Evolutionary conservation across 768 basidiomycete species (phyloP).

Genomic region (Tylopilus cervinicoccineus): DNA sequence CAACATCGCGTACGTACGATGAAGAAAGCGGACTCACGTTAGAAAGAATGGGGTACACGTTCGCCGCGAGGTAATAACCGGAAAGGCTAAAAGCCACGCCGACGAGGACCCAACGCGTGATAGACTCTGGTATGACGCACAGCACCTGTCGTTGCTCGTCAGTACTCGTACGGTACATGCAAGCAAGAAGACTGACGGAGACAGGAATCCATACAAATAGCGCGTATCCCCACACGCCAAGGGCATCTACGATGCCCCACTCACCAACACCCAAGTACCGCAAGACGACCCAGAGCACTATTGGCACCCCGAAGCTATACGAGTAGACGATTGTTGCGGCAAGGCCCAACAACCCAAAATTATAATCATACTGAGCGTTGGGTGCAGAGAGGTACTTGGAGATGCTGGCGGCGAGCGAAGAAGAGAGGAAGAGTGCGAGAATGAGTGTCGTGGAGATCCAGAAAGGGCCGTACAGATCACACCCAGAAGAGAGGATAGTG

Average conservation of each 20-base stretch:
- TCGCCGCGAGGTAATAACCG: conserved; percentile 79
- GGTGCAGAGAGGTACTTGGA: conserved; percentile 75
- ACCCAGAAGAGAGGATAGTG: conserved; percentile 49
- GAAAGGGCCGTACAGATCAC: conserved; percentile 87
- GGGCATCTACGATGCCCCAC: conserved; percentile 83
- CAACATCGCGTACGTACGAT: background rate
- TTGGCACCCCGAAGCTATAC: conserved; percentile 81
- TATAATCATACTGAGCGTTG: conserved; percentile 60
- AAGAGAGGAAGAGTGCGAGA: conserved; percentile 89
- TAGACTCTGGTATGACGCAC: conserved; percentile 80
- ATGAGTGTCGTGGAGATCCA: conserved; percentile 97
- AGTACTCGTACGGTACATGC: background rate
- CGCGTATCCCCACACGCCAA: conserved; percentile 77
- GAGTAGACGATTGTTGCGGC: conserved; percentile 82
- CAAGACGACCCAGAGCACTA: conserved; percentile 79
- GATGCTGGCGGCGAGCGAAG: conserved; percentile 86
- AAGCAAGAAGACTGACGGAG: conserved; percentile 47
- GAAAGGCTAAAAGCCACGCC: conserved; percentile 72
- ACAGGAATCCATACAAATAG: conserved; percentile 89
- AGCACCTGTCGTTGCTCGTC: conserved; percentile 51
- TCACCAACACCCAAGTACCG: conserved; percentile 86
- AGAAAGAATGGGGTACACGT: conserved; percentile 88
- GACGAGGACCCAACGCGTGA: conserved; percentile 80
- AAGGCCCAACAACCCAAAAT: conserved; percentile 81
- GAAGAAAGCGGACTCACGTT: conserved; percentile 47